These are phyloP conservation scores for Boletus vinaceobasis DNA, from an alignment of 768 basidiomycete species.

Conservation along the genomic window DNA sequence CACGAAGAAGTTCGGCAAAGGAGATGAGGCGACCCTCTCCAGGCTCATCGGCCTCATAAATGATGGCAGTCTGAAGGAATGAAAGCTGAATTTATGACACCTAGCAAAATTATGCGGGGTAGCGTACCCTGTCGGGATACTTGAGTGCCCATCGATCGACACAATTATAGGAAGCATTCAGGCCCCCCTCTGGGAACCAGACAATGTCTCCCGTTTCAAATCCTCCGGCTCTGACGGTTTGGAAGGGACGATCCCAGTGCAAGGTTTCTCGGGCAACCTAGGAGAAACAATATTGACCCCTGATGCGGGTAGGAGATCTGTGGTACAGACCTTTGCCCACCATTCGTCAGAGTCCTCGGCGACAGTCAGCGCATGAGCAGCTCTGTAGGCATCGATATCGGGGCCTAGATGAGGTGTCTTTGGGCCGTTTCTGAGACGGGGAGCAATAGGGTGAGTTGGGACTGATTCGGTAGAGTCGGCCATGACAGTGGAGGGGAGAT, in stretches of 20 bases:
- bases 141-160: conserved; percentile 95
- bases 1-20: conserved; percentile 82
- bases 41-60: conserved; percentile 97
- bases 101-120: neutral
- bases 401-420: conserved; percentile 81
- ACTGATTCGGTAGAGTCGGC: conserved; percentile 33
- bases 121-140: conserved; percentile 70
- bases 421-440: conserved; percentile 59
- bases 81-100: neutral
- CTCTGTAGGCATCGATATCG: conserved; percentile 67
- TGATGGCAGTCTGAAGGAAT: conserved; percentile 74
- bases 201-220: conserved; percentile 85
- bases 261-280: conserved; percentile 72
- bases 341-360: conserved; percentile 78
- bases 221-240: conserved; percentile 76
- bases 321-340: conserved; percentile 73
- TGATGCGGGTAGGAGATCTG: neutral
- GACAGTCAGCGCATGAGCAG: conserved; percentile 65
- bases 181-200: conserved; percentile 95
- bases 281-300: neutral
- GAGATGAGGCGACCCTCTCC: conserved; percentile 71
- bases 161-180: conserved; percentile 96
- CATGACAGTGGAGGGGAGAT: conserved; percentile 35
- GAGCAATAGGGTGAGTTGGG: conserved; percentile 69
- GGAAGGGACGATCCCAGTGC: conserved; percentile 88